Percentiles rank a stretch among this genome's conserved stretches.
These are phyloP conservation scores for Candida anutae DNA, from an alignment of 1,139 yeast species.

Conservation along the genomic window DNA sequence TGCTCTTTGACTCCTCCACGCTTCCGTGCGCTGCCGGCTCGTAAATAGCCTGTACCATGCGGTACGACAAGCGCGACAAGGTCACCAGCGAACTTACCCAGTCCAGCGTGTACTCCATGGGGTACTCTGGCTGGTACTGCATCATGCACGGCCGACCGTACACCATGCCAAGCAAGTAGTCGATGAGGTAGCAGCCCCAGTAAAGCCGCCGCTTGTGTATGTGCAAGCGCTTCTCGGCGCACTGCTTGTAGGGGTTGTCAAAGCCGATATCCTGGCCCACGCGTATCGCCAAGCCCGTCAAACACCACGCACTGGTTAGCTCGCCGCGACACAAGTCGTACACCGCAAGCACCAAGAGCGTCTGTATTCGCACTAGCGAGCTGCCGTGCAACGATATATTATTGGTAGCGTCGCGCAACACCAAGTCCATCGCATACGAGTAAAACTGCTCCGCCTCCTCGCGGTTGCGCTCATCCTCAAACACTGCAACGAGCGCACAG, in stretches of 20 bases:
- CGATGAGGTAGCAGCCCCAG: slow-evolving; percentile 1
- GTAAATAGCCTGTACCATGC: slow-evolving; percentile 1
- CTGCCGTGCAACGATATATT: neutral
- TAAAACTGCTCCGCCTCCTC: neutral
- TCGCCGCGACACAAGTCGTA: slow-evolving; percentile 2
- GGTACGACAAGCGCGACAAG: neutral
- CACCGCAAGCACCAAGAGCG: slow-evolving; percentile 1
- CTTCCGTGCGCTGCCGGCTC: slow-evolving; percentile 1
- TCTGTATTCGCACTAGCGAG: slow-evolving; percentile 1
- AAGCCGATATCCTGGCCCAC: slow-evolving; percentile 2
- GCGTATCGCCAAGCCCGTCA: slow-evolving; percentile 3
- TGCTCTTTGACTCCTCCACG: slow-evolving; percentile 1
- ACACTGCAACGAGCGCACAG: neutral
- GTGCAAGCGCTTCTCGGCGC: neutral
- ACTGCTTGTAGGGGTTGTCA: slow-evolving; percentile 2
- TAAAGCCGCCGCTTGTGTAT: slow-evolving; percentile 1
- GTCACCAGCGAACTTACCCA: neutral
- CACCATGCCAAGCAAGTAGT: slow-evolving; percentile 2
- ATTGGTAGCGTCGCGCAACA: neutral
- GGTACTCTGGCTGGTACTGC: slow-evolving; percentile 1
- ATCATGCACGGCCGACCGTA: slow-evolving; percentile 2
- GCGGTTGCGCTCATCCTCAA: neutral
- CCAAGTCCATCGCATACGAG: neutral
- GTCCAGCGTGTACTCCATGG: neutral
- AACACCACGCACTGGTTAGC: slow-evolving; percentile 2